Evolutionary conservation across 208 protist species (phyloP).

Genomic region (Leptomonas pyrrhocoris): DNA sequence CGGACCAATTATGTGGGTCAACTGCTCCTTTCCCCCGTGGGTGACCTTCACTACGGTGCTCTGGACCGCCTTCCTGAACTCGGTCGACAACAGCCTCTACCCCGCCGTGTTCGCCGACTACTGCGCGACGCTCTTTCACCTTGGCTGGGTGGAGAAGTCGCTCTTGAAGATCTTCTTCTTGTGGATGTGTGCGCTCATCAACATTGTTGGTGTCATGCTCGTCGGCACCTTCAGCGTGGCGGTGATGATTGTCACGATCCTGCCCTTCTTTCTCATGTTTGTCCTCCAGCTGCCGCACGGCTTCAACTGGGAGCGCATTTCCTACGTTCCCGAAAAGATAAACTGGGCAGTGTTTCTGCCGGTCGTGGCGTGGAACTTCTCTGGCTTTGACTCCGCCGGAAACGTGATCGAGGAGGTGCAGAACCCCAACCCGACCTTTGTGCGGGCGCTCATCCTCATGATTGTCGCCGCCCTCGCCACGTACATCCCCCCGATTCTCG

Average conservation of each 20-base stretch:
- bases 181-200: conserved; percentile 69
- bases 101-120: conserved; percentile 89
- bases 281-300: conserved; percentile 79
- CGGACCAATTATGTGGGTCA: conserved; percentile 92
- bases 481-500: conserved; percentile 88
- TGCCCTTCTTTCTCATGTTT: conserved; percentile 92
- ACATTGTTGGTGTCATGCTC: conserved; percentile 77
- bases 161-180: conserved; percentile 77
- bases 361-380: conserved; percentile 91
- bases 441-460: conserved; percentile 85
- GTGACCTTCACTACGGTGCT: conserved; percentile 84
- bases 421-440: conserved; percentile 83
- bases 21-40: conserved; percentile 85
- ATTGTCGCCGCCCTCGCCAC: conserved; percentile 74
- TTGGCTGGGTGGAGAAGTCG: conserved; percentile 52
- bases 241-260: conserved; percentile 84
- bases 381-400: conserved; percentile 88
- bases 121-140: conserved; percentile 67
- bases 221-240: conserved; percentile 77
- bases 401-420: conserved; percentile 91
- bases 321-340: conserved; percentile 66
- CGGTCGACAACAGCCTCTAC: conserved; percentile 92
- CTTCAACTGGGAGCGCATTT: conserved; percentile 76
- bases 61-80: conserved; percentile 86
- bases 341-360: conserved; percentile 89